Evolutionary conservation across 164 flowering plant genomes (phyloP).

Genomic region (Warburgia ugandensis): DNA sequence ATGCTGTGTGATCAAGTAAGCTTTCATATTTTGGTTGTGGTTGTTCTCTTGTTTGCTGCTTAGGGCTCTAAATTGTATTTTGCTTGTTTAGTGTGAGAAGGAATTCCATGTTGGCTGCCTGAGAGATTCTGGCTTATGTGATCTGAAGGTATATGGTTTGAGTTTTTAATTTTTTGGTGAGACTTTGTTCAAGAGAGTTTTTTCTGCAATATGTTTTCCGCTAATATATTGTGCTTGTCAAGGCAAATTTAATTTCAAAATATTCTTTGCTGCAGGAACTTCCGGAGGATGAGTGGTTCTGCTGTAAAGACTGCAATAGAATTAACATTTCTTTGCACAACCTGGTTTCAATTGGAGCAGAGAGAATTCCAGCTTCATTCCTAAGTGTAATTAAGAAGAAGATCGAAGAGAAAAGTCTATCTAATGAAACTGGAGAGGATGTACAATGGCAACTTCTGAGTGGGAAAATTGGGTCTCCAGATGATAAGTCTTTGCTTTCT

Average conservation of each 20-base stretch:
- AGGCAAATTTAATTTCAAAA: constrained; percentile 3
- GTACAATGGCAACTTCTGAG: constrained; percentile 65
- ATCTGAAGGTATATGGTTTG: constrained; percentile 52
- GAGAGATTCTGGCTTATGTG: constrained; percentile 55
- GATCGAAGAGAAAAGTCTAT: constrained; percentile 36
- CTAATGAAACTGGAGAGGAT: constrained; percentile 23
- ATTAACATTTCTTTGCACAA: constrained; percentile 44
- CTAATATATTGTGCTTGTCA: neutral
- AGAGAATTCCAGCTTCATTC: constrained; percentile 40
- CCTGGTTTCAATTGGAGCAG: constrained; percentile 34
- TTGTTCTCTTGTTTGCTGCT: neutral
- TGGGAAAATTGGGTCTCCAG: constrained; percentile 58
- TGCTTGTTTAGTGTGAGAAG: constrained; percentile 69
- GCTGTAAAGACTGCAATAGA: constrained; percentile 57
- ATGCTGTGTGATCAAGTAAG: constrained; percentile 89
- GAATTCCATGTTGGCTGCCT: constrained; percentile 89
- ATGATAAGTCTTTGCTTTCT: constrained; percentile 57
- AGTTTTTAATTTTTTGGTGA: neutral
- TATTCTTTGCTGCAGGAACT: constrained; percentile 45
- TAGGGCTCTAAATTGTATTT: constrained; percentile 3
- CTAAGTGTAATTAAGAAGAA: constrained; percentile 34
- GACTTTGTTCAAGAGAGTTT: constrained; percentile 1
- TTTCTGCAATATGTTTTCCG: neutral
- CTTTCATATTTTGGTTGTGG: neutral
- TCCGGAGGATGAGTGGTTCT: constrained; percentile 87